Evolutionary conservation across 306 rosid species (phyloP).

Genomic region (Pyrus bretschneideri): DNA sequence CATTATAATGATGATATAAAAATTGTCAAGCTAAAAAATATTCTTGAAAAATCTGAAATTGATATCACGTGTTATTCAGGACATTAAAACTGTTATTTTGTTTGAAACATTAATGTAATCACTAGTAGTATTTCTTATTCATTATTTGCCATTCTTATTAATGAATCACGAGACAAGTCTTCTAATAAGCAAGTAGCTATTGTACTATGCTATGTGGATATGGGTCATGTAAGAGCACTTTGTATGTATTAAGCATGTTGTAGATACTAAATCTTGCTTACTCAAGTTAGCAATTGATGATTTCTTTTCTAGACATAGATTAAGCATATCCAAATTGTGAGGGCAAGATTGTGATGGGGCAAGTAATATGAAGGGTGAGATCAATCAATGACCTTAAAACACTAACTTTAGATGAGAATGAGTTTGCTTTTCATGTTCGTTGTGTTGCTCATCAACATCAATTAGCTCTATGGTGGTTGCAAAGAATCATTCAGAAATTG

Average conservation of each 20-base stretch:
- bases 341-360: too few species aligned
- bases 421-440: too few species aligned
- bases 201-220: not conserved
- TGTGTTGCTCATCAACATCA: too few species aligned
- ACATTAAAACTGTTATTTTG: not conserved
- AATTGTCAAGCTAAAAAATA: not conserved
- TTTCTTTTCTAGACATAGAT: not conserved
- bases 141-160: not conserved
- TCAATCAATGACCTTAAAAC: too few species aligned
- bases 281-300: not conserved
- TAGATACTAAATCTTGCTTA: not conserved
- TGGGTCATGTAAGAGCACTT: not conserved
- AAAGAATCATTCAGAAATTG: too few species aligned
- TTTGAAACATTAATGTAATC: not conserved
- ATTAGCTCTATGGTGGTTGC: too few species aligned
- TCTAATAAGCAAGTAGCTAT: not conserved
- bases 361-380: too few species aligned
- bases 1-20: not conserved
- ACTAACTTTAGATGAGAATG: too few species aligned
- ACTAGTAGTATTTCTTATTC: not conserved
- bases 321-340: not conserved
- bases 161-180: not conserved
- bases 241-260: not conserved
- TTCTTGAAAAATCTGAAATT: not conserved
- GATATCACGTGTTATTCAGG: not conserved